Evolutionary conservation across 1,139 yeast species (phyloP).

Genomic region (Magnusiomyces sp.): DNA sequence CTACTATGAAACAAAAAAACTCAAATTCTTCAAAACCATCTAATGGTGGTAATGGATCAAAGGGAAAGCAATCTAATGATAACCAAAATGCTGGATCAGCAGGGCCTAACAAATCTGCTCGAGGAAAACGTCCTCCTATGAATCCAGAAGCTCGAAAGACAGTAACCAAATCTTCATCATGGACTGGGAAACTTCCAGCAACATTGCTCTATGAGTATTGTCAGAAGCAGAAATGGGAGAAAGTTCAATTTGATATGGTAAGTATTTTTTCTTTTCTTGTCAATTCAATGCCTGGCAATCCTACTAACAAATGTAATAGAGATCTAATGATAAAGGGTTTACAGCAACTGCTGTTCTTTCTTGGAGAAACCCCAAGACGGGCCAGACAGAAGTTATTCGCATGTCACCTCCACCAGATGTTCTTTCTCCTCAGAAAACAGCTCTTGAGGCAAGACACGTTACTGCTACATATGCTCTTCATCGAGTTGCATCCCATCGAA

Average conservation of each 20-base stretch:
- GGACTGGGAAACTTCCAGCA: constrained; percentile 95
- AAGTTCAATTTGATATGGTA: constrained; percentile 68
- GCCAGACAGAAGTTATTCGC: constrained; percentile 50
- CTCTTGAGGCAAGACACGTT: constrained; percentile 81
- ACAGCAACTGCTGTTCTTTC: constrained; percentile 53
- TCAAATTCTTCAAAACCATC: not conserved
- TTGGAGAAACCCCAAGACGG: constrained; percentile 76
- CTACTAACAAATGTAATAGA: constrained; percentile 14
- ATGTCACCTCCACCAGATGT: constrained; percentile 51
- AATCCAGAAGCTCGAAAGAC: constrained; percentile 15
- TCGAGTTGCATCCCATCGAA: constrained; percentile 70
- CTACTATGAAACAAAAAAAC: not conserved
- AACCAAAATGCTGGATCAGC: not conserved
- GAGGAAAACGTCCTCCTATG: constrained; percentile 10
- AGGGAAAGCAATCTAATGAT: not conserved
- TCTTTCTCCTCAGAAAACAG: constrained; percentile 61
- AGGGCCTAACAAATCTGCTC: not conserved
- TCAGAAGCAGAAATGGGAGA: constrained; percentile 84
- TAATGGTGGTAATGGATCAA: not conserved
- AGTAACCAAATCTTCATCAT: constrained; percentile 53
- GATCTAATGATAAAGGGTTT: constrained; percentile 45
- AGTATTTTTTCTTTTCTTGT: constrained; percentile 17
- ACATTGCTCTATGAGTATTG: constrained; percentile 80
- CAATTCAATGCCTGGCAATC: not conserved
- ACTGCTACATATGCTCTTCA: constrained; percentile 85